Conservation (phyloP, 140 eudicot species). For the Flaveria floridana region DNA sequence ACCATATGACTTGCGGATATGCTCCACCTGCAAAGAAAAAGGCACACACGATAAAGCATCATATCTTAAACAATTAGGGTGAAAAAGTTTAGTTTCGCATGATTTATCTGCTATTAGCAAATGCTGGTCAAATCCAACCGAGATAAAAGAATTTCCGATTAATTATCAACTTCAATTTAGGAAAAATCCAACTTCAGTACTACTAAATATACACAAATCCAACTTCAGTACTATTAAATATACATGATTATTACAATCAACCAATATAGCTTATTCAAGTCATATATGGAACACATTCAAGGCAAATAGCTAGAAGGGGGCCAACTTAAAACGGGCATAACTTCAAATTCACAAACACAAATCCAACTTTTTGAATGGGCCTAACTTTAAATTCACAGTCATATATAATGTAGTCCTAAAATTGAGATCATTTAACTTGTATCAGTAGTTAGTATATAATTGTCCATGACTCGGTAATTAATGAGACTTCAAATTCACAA, state of each 20-base stretch:
- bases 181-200: background rate
- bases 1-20: conserved; percentile 71
- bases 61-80: too few relatives aligned
- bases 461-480: background rate
- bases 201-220: background rate
- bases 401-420: background rate
- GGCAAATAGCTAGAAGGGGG: background rate
- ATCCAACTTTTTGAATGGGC: too few relatives aligned
- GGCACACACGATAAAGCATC: too few relatives aligned
- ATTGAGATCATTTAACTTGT: conserved; percentile 12
- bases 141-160: too few relatives aligned
- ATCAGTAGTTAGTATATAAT: background rate
- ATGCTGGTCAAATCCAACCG: too few relatives aligned
- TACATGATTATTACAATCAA: background rate
- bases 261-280: background rate
- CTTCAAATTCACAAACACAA: too few relatives aligned
- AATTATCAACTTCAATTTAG: too few relatives aligned
- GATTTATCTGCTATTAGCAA: too few relatives aligned
- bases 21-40: conserved; percentile 63
- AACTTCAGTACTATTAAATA: background rate
- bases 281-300: background rate
- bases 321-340: background rate
- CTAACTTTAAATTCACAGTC: too few relatives aligned
- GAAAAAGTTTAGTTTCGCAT: too few relatives aligned
- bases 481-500: conserved; percentile 13